Base-by-base conservation (phyloP, 768 basidiomycete species). In the Punctularia strigosozonata region DNA sequence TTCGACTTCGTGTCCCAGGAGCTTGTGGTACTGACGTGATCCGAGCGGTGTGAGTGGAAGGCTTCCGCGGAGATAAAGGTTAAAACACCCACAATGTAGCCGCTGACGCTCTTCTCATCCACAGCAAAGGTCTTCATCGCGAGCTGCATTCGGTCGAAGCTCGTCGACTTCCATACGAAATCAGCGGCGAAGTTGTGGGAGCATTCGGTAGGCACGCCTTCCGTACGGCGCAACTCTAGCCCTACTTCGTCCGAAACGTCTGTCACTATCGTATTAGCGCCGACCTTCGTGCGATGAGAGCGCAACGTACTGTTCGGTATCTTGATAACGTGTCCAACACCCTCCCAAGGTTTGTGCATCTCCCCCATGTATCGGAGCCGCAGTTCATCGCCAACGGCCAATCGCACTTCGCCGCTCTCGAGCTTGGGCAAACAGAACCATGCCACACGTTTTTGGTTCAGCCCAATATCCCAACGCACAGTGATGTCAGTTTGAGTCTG, bases 71-170 rank as follows among this genome's bases (percentile, higher is more conserved):
- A 39, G 37, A 41, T 24, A 45, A 45, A 25, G 13, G 18, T 24
- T 15, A 25, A 19, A 6, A 33, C n/a, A 64, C 87, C 59, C 57
- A 90, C 88, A 43, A 99, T 99, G 48, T 97, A 99, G 8, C 94
- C 95, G 54, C 88, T 92, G 49, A 99, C 95, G 56, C 91, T 95
- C 69, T 97, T 95, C 61, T 99, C 95, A 50, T 99, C 95, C 14
- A 99, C 85, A 6, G 95, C 95, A 55, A 99, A 99, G 1, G 92
- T 98, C 72, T 97, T 98, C 94, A 99, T 98, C 1, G 95, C 94
- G 24, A 90, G 71, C 56, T 99, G 95, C 95, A 99, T 99, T 36
- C 95, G 73, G 58, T 99, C 95, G 52, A 99, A 99, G 58, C 94
- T 98, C 1, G 95, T 99, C 4, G 91, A 92, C 61, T 99, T 99